These are phyloP conservation scores for Echites panduratus DNA, from an alignment of 257 asterid species.

Conservation along the genomic window DNA sequence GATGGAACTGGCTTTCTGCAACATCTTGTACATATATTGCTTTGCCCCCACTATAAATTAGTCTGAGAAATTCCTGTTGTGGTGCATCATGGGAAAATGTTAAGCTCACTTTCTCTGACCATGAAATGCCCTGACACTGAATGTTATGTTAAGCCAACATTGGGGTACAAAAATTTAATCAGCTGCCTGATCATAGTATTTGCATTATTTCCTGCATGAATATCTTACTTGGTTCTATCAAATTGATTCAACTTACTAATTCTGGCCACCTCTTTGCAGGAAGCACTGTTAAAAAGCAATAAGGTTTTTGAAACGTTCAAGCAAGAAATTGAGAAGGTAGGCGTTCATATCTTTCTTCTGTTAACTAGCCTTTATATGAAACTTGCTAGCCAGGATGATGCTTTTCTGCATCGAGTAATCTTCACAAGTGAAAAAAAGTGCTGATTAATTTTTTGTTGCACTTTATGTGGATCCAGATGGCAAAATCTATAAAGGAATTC, in stretches of 20 bases:
- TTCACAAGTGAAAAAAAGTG: neutral
- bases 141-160: neutral
- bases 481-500: slow-evolving; percentile 81
- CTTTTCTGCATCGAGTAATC: neutral
- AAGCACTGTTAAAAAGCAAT: slow-evolving; percentile 91
- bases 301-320: slow-evolving; percentile 93
- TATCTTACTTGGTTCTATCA: neutral
- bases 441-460: slow-evolving; percentile 8
- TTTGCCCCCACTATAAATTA: neutral
- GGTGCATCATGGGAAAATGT: neutral
- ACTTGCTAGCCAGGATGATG: neutral
- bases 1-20: neutral
- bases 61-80: neutral
- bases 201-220: slow-evolving; percentile 2
- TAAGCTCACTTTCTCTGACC: neutral
- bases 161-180: neutral
- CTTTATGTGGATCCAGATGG: slow-evolving; percentile 52
- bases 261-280: slow-evolving; percentile 41
- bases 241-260: neutral
- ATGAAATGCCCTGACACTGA: neutral
- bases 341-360: slow-evolving; percentile 10
- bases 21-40: neutral
- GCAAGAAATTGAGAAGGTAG: slow-evolving; percentile 95
- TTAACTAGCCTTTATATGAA: neutral
- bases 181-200: neutral